Conservation (phyloP, 2,329 filamentous ascomycete species). For the Didymella exigua region DNA sequence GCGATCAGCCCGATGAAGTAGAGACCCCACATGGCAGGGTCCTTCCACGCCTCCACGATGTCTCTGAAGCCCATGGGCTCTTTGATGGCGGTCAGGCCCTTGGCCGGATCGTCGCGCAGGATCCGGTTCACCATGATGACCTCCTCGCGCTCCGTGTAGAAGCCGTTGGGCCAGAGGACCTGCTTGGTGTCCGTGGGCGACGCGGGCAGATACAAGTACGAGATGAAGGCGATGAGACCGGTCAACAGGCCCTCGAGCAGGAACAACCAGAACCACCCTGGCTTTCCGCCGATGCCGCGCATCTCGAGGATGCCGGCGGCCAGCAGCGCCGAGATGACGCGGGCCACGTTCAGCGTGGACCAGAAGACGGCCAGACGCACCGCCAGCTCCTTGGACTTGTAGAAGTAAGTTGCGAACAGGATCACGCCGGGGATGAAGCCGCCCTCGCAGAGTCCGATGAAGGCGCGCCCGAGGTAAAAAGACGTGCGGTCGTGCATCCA, state of each 20-base stretch:
- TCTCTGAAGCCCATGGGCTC: slow-evolving; percentile 57
- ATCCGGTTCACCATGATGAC: slow-evolving; percentile 71
- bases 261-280: slow-evolving; percentile 63
- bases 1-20: slow-evolving; percentile 56
- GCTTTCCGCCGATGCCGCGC: slow-evolving; percentile 55
- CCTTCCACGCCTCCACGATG: slow-evolving; percentile 57
- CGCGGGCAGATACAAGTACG: slow-evolving; percentile 46
- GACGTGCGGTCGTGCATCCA: slow-evolving; percentile 59
- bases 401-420: slow-evolving; percentile 75
- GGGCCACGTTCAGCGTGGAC: slow-evolving; percentile 65
- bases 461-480: slow-evolving; percentile 50
- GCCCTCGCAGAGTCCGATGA: slow-evolving; percentile 52
- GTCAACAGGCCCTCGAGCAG: slow-evolving; percentile 46
- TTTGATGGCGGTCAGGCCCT: slow-evolving; percentile 63
- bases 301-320: slow-evolving; percentile 61
- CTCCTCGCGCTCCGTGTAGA: slow-evolving; percentile 70
- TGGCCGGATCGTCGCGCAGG: slow-evolving; percentile 60
- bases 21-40: slow-evolving; percentile 63
- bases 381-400: slow-evolving; percentile 72
- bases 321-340: slow-evolving; percentile 61
- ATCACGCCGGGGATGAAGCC: slow-evolving; percentile 67
- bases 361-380: slow-evolving; percentile 72
- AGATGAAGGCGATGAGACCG: slow-evolving; percentile 34
- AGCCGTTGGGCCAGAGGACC: slow-evolving; percentile 58
- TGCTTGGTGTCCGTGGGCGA: slow-evolving; percentile 57